Evolutionary conservation across 306 rosid genomes (phyloP).

Genomic region (Quercus berberidifolia): DNA sequence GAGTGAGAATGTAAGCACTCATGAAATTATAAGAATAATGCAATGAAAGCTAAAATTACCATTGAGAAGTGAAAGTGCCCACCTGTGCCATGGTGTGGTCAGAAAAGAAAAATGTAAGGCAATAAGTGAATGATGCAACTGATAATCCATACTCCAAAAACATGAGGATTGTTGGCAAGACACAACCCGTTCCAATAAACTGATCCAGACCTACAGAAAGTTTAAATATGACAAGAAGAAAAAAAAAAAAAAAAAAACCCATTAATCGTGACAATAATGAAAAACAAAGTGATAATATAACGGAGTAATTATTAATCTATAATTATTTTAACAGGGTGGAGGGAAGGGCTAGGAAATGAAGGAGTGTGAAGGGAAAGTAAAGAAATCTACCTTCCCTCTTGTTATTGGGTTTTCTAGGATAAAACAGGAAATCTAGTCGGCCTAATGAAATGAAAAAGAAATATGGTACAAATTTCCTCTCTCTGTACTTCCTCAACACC

Average conservation of each 20-base stretch:
- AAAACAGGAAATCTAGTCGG: neutral
- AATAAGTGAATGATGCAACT: slow-evolving; percentile 85
- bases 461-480: neutral
- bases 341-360: neutral
- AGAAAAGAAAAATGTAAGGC: slow-evolving; percentile 88
- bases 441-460: neutral
- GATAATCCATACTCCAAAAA: slow-evolving; percentile 89
- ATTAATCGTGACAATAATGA: slow-evolving; percentile 1
- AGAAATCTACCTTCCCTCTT: neutral
- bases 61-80: slow-evolving; percentile 17
- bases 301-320: neutral
- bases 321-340: neutral
- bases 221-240: slow-evolving; percentile 2
- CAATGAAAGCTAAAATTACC: neutral
- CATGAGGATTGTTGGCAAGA: slow-evolving; percentile 65
- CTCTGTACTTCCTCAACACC: neutral
- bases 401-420: neutral
- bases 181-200: slow-evolving; percentile 78
- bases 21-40: slow-evolving; percentile 4
- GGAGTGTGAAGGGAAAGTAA: neutral
- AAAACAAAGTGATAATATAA: neutral
- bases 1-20: slow-evolving; percentile 25
- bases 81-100: slow-evolving; percentile 97
- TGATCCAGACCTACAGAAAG: slow-evolving; percentile 74
- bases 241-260: slow-evolving; percentile 1